Conservation (phyloP, 768 basidiomycete species). For the Russula sp. region DNA sequence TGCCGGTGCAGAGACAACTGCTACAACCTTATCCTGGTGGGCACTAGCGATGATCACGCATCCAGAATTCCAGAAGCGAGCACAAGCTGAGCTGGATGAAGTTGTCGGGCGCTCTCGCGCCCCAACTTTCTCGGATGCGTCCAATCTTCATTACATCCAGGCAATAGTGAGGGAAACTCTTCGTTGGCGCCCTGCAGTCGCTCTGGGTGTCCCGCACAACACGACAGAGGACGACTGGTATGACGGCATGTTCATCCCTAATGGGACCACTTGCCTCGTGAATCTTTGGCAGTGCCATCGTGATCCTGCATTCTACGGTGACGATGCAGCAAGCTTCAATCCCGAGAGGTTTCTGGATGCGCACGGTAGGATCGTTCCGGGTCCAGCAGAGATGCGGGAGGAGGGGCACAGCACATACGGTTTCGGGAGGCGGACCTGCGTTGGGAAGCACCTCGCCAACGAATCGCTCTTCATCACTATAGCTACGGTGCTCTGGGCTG, state of each 20-base stretch:
- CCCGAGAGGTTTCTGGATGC: conserved; percentile 22
- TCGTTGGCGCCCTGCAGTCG: neutral
- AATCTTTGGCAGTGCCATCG: neutral
- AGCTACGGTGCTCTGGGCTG: conserved; percentile 24
- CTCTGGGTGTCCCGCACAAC: neutral
- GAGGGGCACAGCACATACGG: conserved; percentile 20
- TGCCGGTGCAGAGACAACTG: neutral
- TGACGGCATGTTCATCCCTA: conserved; percentile 29
- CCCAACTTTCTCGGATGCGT: neutral
- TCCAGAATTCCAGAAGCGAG: no score
- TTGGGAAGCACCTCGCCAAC: conserved; percentile 22
- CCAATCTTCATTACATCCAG: no score
- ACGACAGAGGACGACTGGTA: conserved; percentile 26
- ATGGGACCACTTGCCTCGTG: conserved; percentile 31
- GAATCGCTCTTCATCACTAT: conserved; percentile 23
- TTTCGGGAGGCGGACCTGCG: conserved; percentile 21
- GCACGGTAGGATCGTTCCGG: neutral
- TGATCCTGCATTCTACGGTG: conserved; percentile 4
- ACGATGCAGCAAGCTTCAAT: conserved; percentile 21
- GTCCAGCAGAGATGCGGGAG: conserved; percentile 6
- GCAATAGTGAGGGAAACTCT: no score
- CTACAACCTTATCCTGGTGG: conserved; percentile 14
- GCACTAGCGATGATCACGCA: conserved; percentile 16
- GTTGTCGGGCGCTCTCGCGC: neutral
- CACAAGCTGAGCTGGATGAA: no score